Base-by-base conservation (phyloP, 306 rosid species). In the Pueraria montana region DNA sequence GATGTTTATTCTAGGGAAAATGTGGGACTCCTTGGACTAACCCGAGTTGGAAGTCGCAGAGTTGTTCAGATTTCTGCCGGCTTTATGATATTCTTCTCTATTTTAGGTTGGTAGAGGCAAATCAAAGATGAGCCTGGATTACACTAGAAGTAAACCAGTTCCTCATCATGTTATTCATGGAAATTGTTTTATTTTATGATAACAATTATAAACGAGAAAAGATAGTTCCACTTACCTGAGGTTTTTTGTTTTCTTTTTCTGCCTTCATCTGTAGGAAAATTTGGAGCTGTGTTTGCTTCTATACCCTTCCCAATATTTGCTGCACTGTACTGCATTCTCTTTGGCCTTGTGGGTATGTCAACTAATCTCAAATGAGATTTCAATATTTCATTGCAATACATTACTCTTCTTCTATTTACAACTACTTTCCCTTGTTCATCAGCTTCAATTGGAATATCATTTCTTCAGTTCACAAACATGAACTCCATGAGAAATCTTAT, bases 281-380 rank as follows among this genome's bases (percentile, higher is more conserved):
- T 96, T 80, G 99, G 99, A 45, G 99, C 99, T 68, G 96, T 96
- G 72, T 96, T 96, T 89, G 99, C 99, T 70, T 96, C 99, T 7
- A 96, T 96, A 87, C 99, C 98, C 32, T 84, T 90, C 87, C 93
- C 99, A 0, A 93, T 96, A 80, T 96, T 86, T 65, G 90, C 99
- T 70, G 99, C 98, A 3, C 58, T 91, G 23, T 93, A 96, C 88
- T 96, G 99, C 73, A 18, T 96, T 80, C 92, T 96, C 82, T 96
- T 91, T 4, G 98, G 99, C 83, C 94, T 96, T 17, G 98, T 96
- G 21, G 93, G 99, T 96, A 92, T 26, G 97, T 73, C 34, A 5
- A 14, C 14, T 48, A 30, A 40, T 34, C 84, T 69, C 24, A 9
- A 74, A 69, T 42, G 63, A 58, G 36, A 70, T 76, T 42, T 7